Evolutionary conservation across 345 rosid genomes (phyloP).

Genomic region (Pistacia atlantica): DNA sequence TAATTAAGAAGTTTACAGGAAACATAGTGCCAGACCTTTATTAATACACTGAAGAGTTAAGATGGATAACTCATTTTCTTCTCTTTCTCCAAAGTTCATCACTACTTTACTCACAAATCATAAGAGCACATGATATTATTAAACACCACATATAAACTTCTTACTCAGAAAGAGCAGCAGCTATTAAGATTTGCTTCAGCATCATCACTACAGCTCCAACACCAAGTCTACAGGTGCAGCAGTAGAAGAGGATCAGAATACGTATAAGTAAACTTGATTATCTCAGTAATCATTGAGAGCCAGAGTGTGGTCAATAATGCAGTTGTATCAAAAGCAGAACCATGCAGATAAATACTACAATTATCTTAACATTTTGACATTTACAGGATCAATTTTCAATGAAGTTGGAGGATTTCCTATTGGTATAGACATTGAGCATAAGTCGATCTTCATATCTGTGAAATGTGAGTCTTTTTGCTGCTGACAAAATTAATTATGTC

Average conservation of each 20-base stretch:
- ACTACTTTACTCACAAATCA: slow-evolving; percentile 33
- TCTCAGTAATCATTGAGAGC: not conserved
- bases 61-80: slow-evolving; percentile 26
- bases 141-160: slow-evolving; percentile 30
- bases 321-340: not conserved
- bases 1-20: slow-evolving; percentile 24
- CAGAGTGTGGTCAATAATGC: not conserved
- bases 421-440: not conserved
- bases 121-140: slow-evolving; percentile 33
- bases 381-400: not conserved
- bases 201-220: slow-evolving; percentile 74
- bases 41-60: slow-evolving; percentile 36
- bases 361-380: not conserved
- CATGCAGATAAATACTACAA: not conserved
- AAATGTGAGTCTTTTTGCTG: not conserved
- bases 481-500: not conserved
- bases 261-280: slow-evolving; percentile 1
- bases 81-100: slow-evolving; percentile 25
- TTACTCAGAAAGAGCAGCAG: slow-evolving; percentile 19
- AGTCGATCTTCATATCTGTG: not conserved
- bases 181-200: slow-evolving; percentile 11
- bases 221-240: slow-evolving; percentile 68
- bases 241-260: slow-evolving; percentile 26
- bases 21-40: slow-evolving; percentile 26
- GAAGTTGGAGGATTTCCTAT: not conserved